Evolutionary conservation across 768 basidiomycete genomes (phyloP), one percentile per base, ranked within the genome.

Genomic region (Tulasnella calospora): DNA sequence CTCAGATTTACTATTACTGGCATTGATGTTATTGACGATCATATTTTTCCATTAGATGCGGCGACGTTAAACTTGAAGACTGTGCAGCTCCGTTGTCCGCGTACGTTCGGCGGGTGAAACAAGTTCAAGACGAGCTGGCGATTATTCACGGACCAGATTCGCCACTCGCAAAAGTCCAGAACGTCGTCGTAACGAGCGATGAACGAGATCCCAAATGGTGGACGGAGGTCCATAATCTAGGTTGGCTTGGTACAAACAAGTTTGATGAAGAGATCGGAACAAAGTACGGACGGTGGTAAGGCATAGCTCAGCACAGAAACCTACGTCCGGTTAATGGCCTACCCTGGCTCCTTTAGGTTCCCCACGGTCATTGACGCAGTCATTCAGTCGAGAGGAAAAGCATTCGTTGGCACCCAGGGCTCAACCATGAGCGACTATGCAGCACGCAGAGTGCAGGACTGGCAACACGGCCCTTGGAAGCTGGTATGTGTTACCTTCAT

Each of bases 351-450:
- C 33, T 67, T 35, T 80, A 92, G 91, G 91, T 91, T 92, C 82
- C 90, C 91, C 15, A 84, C 92, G 19, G 83, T 93, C 73, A 87
- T 93, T 71, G 92, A 93, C 81, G 91, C 92, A 5, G 89, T 88
- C 19, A 88, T 92, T 78, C 92, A 93, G 81, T 91, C 91, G 0
- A 84, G 84, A 44, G 92, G 89, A 30, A 82, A 86, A 12, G 92
- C 91, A 3, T 91, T 93, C 81, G 88, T 94, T n/a, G 92, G 92
- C 15, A 93, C 91, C 1, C 88, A 91, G 80, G 81, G 86, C 67
- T 92, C 91, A 41, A 93, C 92, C 5, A 92, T 92, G 89, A 90
- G 91, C 3, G 85, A 89, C 70, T 80, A 93, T 44, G 91, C 92
- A 8, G 86, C 86, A 35, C 87, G 90, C 27, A 86, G 92, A 40